Conservation (phyloP, 306 rosid species). For the Lablab purpureus region DNA sequence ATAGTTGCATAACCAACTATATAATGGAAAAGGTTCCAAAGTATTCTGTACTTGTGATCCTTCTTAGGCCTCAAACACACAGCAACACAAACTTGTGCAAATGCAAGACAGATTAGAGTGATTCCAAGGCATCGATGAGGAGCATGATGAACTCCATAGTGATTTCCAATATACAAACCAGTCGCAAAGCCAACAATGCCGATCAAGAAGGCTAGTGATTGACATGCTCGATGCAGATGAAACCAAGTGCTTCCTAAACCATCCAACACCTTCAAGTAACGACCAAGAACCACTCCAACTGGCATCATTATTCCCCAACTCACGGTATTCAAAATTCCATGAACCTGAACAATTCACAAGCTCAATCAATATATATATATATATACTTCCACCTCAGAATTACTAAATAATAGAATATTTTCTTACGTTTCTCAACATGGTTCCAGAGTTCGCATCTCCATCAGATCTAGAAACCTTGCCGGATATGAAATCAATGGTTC, state of each 20-base stretch:
- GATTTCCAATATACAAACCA: slow-evolving; percentile 29
- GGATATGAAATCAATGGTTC: slow-evolving; percentile 38
- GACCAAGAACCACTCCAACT: slow-evolving; percentile 44
- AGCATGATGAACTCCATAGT: neutral
- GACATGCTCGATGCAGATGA: slow-evolving; percentile 33
- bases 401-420: neutral
- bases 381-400: neutral
- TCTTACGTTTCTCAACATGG: slow-evolving; percentile 27
- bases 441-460: neutral
- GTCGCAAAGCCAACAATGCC: slow-evolving; percentile 39
- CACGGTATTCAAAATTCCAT: slow-evolving; percentile 50
- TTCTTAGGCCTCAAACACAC: slow-evolving; percentile 3
- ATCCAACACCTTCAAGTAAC: slow-evolving; percentile 39
- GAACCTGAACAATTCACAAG: slow-evolving; percentile 33
- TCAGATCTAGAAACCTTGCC: slow-evolving; percentile 9
- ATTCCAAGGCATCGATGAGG: slow-evolving; percentile 51
- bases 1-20: slow-evolving; percentile 33
- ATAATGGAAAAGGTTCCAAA: slow-evolving; percentile 41
- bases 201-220: neutral
- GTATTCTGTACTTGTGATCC: slow-evolving; percentile 22
- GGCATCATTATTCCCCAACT: slow-evolving; percentile 61
- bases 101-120: neutral
- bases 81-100: slow-evolving; percentile 30
- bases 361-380: neutral
- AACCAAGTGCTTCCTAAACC: slow-evolving; percentile 33